Evolutionary conservation across 2,329 filamentous ascomycete genomes (phyloP).

Genomic region (Phaeomoniella chlamydospora): DNA sequence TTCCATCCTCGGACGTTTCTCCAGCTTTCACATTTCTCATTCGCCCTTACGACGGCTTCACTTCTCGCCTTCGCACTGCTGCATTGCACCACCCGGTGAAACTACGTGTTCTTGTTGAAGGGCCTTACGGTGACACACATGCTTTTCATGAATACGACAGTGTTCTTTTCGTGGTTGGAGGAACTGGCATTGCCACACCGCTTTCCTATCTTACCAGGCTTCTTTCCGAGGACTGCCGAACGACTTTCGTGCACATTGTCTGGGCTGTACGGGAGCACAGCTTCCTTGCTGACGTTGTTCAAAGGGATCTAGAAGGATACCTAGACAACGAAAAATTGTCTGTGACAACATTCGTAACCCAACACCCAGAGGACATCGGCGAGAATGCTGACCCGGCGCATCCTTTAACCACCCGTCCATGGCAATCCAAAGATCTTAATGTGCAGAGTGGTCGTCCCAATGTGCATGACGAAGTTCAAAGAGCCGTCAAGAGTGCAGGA

Average conservation of each 20-base stretch:
- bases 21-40: conserved; percentile 30
- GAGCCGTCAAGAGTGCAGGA: conserved; percentile 12
- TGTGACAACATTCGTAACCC: conserved; percentile 17
- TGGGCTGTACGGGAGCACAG: conserved; percentile 19
- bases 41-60: conserved; percentile 37
- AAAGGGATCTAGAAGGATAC: conserved; percentile 13
- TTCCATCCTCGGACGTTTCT: conserved; percentile 3
- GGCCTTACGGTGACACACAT: conserved; percentile 31
- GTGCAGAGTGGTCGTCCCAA: conserved; percentile 23
- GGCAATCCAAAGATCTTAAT: conserved; percentile 7
- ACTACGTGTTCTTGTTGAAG: conserved; percentile 28
- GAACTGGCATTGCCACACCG: conserved; percentile 23
- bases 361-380: conserved; percentile 20
- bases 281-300: conserved; percentile 15
- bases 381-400: not conserved
- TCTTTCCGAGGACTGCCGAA: conserved; percentile 8
- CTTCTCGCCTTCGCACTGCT: conserved; percentile 23
- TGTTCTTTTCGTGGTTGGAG: conserved; percentile 30
- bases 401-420: conserved; percentile 4
- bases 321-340: conserved; percentile 16
- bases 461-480: conserved; percentile 18
- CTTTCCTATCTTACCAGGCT: conserved; percentile 27
- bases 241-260: conserved; percentile 15
- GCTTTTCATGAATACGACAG: conserved; percentile 34
- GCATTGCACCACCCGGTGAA: not conserved